Percentiles rank a stretch among this genome's conserved stretches.
These are phyloP conservation scores for Barbarea vulgaris DNA, from an alignment of 345 rosid species.

Conservation along the genomic window DNA sequence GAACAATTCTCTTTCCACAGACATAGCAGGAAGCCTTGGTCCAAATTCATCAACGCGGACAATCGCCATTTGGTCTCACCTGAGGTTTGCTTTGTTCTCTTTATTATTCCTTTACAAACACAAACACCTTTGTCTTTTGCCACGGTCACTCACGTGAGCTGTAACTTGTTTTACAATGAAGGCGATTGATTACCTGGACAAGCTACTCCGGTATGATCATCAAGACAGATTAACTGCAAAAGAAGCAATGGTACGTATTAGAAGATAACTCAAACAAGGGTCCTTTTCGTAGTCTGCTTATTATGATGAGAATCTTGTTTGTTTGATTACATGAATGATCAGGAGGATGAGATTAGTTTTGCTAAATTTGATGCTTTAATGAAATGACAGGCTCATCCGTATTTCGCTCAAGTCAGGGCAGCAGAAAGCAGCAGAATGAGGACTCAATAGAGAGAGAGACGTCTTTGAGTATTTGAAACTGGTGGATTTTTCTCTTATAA, in stretches of 20 bases:
- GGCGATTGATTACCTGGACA: slow-evolving; percentile 96
- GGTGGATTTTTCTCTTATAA: not conserved
- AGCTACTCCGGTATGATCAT: slow-evolving; percentile 92
- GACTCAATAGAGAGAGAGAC: slow-evolving; percentile 42
- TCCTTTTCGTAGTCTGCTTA: not conserved
- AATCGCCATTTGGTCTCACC: slow-evolving; percentile 95
- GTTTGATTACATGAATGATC: not conserved
- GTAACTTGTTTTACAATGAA: slow-evolving; percentile 36
- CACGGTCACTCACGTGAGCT: not conserved
- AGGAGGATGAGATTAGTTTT: not conserved
- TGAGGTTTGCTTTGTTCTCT: slow-evolving; percentile 54
- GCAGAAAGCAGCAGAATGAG: slow-evolving; percentile 93
- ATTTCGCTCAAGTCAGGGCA: slow-evolving; percentile 90
- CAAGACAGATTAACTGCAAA: slow-evolving; percentile 91
- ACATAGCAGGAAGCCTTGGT: slow-evolving; percentile 95
- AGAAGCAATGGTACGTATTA: slow-evolving; percentile 85
- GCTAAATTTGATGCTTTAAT: not conserved
- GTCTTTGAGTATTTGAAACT: not conserved
- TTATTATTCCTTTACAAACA: slow-evolving; percentile 1
- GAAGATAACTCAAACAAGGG: slow-evolving; percentile 8
- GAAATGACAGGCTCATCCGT: slow-evolving; percentile 69
- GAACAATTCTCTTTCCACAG: slow-evolving; percentile 46
- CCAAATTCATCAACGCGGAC: slow-evolving; percentile 82
- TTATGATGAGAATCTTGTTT: slow-evolving; percentile 6
- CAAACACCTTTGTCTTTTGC: not conserved